Conservation (phyloP, 2,329 filamentous ascomycete species). For the Clarireedia sp. region DNA sequence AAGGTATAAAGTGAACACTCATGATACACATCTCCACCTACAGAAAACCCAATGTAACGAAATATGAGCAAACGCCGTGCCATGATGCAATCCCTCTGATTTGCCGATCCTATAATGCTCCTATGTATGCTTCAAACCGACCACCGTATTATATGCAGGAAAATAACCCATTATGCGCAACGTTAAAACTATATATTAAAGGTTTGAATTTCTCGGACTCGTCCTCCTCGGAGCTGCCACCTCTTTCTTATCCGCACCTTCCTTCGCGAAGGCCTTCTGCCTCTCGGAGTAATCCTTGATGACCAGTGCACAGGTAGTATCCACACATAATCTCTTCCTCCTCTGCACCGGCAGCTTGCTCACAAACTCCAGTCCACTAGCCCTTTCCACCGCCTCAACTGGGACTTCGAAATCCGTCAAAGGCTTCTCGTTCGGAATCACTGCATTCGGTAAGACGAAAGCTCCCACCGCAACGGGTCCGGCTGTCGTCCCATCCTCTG, state of each 20-base stretch:
- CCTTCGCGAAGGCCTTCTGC: slow-evolving; percentile 46
- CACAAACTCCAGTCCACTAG: slow-evolving; percentile 87
- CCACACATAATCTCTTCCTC: slow-evolving; percentile 73
- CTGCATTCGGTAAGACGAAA: slow-evolving; percentile 89
- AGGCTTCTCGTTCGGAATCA: slow-evolving; percentile 79
- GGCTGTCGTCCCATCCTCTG: slow-evolving; percentile 64
- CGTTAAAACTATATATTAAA: slow-evolving; percentile 3
- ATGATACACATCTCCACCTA: background rate
- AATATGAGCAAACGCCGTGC: slow-evolving; percentile 12
- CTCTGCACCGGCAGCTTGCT: slow-evolving; percentile 65
- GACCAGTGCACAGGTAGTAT: slow-evolving; percentile 74
- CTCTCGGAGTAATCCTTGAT: slow-evolving; percentile 68
- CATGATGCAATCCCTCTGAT: slow-evolving; percentile 11
- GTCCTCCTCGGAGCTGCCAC: slow-evolving; percentile 20
- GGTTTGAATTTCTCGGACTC: slow-evolving; percentile 24
- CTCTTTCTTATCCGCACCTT: slow-evolving; percentile 8
- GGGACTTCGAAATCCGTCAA: slow-evolving; percentile 92
- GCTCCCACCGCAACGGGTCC: slow-evolving; percentile 84
- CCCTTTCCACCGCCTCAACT: slow-evolving; percentile 83
- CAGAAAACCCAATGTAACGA: background rate
- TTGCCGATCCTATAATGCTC: background rate
- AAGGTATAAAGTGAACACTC: slow-evolving; percentile 1
- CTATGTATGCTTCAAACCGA: slow-evolving; percentile 10
- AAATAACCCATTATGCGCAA: background rate
- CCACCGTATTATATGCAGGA: slow-evolving; percentile 11